Evolutionary conservation across 257 asterid species (phyloP).

Genomic region (Nicotiana knightiana): DNA sequence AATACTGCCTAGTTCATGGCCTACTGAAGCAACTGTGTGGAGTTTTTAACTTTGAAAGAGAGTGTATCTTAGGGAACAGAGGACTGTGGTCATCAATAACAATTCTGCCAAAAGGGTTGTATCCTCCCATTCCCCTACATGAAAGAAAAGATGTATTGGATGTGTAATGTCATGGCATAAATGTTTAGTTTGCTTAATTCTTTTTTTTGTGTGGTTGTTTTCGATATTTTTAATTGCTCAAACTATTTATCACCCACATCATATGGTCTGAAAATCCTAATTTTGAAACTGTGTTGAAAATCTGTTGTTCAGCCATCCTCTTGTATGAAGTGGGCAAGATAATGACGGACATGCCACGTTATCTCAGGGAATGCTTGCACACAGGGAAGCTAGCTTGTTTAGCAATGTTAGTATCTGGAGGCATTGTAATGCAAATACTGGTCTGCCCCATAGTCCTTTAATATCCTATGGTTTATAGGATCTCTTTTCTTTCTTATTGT

Average conservation of each 20-base stretch:
- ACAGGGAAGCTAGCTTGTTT: slow-evolving; percentile 79
- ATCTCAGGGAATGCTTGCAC: slow-evolving; percentile 65
- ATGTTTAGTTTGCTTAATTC: background rate
- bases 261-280: background rate
- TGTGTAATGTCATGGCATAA: background rate
- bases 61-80: background rate
- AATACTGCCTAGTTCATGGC: background rate
- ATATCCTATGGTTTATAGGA: background rate
- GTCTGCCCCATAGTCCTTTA: slow-evolving; percentile 24
- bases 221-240: background rate
- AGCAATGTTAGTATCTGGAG: slow-evolving; percentile 91
- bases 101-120: background rate
- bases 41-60: background rate
- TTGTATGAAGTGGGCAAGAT: slow-evolving; percentile 35
- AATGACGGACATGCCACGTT: slow-evolving; percentile 71
- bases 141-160: background rate
- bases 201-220: background rate
- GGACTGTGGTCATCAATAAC: background rate
- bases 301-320: slow-evolving; percentile 10
- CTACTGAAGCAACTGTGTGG: background rate
- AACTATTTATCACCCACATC: background rate
- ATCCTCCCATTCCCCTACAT: too few relatives aligned
- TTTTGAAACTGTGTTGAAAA: background rate
- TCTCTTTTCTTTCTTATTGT: slow-evolving; percentile 3
- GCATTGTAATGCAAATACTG: slow-evolving; percentile 88